Conservation (phyloP, 306 rosid species). For the Ormosia semicastrata region DNA sequence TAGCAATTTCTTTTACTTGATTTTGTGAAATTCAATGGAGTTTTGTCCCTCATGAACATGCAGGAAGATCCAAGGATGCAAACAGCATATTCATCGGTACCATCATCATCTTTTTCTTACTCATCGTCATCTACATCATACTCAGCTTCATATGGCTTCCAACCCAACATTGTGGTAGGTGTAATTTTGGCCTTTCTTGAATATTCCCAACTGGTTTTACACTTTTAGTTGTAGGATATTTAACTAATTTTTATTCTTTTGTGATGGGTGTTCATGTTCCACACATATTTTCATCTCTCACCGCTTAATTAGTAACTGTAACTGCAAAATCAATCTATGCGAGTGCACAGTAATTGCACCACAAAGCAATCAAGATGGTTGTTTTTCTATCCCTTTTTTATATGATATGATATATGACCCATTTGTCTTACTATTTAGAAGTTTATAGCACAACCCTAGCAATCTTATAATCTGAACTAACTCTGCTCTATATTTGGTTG, state of each 20-base stretch:
- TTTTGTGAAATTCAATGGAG: background rate
- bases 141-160: conserved; percentile 58
- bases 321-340: background rate
- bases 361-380: background rate
- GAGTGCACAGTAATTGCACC: background rate
- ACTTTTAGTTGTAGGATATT: background rate
- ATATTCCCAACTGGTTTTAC: background rate
- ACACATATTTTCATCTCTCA: conserved; percentile 1
- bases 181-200: background rate
- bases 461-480: background rate
- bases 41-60: conserved; percentile 15
- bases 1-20: background rate
- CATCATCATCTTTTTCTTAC: conserved; percentile 63
- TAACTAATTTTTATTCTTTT: background rate
- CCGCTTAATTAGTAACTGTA: background rate
- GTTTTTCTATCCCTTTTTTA: background rate
- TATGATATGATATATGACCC: background rate
- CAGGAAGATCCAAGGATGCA: conserved; percentile 76
- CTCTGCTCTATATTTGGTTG: background rate
- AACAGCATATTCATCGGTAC: conserved; percentile 49
- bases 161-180: conserved; percentile 63
- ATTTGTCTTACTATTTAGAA: background rate
- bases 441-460: background rate
- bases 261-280: background rate
- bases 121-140: conserved; percentile 62